phyloP scores from a whole-genome alignment of 371 early-diverging fungal species.

The Astathelohania contejeani region DNA sequence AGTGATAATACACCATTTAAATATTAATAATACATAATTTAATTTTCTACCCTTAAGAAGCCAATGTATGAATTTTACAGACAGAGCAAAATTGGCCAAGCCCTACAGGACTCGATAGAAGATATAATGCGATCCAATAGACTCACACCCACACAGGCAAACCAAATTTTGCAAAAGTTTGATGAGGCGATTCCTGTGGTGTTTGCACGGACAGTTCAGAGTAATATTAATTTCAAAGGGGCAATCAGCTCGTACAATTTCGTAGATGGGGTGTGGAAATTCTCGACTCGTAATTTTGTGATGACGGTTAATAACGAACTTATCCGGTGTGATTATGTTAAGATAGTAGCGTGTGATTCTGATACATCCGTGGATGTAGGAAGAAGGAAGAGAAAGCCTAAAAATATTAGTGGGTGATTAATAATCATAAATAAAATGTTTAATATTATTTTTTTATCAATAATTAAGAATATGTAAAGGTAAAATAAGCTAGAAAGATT shows the following conservation, averaged over 20 bases:
- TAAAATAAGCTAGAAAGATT: too few relatives aligned
- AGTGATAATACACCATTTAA: too few relatives aligned
- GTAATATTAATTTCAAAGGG: slow-evolving; percentile 50
- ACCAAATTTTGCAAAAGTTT: slow-evolving; percentile 43
- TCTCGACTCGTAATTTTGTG: slow-evolving; percentile 48
- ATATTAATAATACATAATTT: too few relatives aligned
- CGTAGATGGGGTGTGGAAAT: slow-evolving; percentile 53
- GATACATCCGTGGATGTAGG: slow-evolving; percentile 43
- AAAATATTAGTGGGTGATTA: background rate
- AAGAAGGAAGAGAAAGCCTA: slow-evolving; percentile 23
- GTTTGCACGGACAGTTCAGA: slow-evolving; percentile 46
- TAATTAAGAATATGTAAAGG: too few relatives aligned
- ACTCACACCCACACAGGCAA: slow-evolving; percentile 48
- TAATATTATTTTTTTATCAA: background rate
- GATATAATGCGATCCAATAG: slow-evolving; percentile 44
- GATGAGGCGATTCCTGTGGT: slow-evolving; percentile 45
- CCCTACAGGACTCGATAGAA: slow-evolving; percentile 48
- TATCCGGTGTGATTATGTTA: slow-evolving; percentile 36
- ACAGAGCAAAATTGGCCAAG: slow-evolving; percentile 48
- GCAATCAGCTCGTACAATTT: slow-evolving; percentile 46
- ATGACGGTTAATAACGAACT: slow-evolving; percentile 50
- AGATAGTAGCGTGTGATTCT: slow-evolving; percentile 52
- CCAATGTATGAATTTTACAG: slow-evolving; percentile 51
- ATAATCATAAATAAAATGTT: background rate
- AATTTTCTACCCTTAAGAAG: too few relatives aligned